These are phyloP conservation scores for Ogataea corticis DNA, from an alignment of 805 yeast genomes.

Conservation along the genomic window DNA sequence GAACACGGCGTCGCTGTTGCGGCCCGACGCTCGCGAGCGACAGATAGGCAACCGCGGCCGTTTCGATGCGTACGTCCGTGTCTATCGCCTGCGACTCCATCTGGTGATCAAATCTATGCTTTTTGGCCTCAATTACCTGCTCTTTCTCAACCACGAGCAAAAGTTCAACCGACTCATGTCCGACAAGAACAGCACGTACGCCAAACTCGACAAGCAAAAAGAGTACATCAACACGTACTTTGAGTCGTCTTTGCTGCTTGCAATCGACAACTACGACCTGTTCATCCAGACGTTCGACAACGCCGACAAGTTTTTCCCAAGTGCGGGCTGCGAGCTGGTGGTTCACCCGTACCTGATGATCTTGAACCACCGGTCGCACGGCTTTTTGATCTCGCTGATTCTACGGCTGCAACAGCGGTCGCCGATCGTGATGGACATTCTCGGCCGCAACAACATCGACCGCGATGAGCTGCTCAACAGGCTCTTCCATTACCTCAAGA, in stretches of 20 bases:
- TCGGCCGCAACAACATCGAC: slow-evolving; percentile 35
- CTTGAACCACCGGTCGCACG: slow-evolving; percentile 56
- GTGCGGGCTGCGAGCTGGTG: slow-evolving; percentile 46
- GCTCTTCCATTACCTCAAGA: slow-evolving; percentile 35
- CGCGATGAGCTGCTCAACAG: slow-evolving; percentile 34
- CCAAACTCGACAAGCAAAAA: slow-evolving; percentile 34
- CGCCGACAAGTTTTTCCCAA: slow-evolving; percentile 28
- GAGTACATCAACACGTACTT: slow-evolving; percentile 35
- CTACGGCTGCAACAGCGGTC: slow-evolving; percentile 44
- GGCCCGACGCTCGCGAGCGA: slow-evolving; percentile 9
- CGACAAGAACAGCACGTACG: slow-evolving; percentile 31
- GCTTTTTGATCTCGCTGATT: slow-evolving; percentile 56
- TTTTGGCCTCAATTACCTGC: slow-evolving; percentile 51
- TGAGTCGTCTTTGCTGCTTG: slow-evolving; percentile 36
- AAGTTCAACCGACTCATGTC: slow-evolving; percentile 34
- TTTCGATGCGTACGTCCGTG: slow-evolving; percentile 27
- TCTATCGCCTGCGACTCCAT: slow-evolving; percentile 34
- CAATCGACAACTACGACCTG: slow-evolving; percentile 39
- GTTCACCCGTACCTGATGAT: slow-evolving; percentile 51
- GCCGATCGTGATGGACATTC: slow-evolving; percentile 35
- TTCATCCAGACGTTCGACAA: slow-evolving; percentile 36
- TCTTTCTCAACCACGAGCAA: slow-evolving; percentile 39
- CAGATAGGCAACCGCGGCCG: slow-evolving; percentile 15
- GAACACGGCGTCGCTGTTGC: slow-evolving; percentile 26
- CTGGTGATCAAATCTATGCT: slow-evolving; percentile 46